phyloP scores from a whole-genome alignment of 176 grass and related monocot species.

The Eremochloa ophiuroides region DNA sequence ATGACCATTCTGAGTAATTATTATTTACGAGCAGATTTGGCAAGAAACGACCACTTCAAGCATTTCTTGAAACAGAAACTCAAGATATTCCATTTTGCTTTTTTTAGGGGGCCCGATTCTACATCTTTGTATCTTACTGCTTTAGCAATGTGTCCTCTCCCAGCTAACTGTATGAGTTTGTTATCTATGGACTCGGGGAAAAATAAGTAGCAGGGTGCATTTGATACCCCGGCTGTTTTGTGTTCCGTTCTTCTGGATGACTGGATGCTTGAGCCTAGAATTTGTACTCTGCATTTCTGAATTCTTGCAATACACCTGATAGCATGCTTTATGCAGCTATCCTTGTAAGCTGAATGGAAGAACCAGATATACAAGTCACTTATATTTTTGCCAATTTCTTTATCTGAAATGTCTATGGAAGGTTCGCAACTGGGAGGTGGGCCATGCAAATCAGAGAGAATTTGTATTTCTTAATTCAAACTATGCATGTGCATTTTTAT shows the following conservation, averaged over 20 bases:
- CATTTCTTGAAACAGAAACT: background rate
- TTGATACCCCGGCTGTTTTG: background rate
- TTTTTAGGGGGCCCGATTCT: background rate
- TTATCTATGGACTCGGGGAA: background rate
- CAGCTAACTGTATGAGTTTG: background rate
- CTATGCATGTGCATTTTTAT: too few species aligned
- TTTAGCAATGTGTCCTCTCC: constrained; percentile 2
- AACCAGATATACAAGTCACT: background rate
- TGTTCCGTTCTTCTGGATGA: background rate
- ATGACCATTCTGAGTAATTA: background rate
- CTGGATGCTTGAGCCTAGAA: background rate
- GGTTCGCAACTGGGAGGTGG: too few species aligned
- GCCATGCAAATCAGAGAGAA: too few species aligned
- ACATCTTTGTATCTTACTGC: background rate
- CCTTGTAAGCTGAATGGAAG: background rate
- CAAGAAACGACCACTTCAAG: background rate
- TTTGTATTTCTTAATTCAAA: too few species aligned
- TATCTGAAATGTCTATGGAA: too few species aligned
- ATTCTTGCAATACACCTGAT: background rate
- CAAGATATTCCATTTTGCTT: background rate
- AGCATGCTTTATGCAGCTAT: background rate
- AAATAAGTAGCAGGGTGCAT: constrained; percentile 21
- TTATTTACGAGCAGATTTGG: background rate
- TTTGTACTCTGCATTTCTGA: background rate
- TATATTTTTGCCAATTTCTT: background rate